phyloP scores from a whole-genome alignment of 306 rosid genomes.

The Prunus fruticosa region DNA sequence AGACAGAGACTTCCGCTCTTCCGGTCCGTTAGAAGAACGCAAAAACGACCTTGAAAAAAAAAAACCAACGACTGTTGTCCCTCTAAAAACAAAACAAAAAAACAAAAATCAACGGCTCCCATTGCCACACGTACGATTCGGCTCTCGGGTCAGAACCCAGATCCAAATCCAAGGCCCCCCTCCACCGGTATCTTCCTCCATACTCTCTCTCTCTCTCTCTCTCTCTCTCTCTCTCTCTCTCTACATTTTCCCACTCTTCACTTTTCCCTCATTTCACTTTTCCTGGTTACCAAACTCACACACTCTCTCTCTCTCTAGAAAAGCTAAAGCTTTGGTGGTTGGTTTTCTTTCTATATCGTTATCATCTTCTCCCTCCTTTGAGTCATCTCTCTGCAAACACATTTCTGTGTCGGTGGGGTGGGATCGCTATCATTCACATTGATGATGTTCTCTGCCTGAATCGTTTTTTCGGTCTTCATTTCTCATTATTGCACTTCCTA shows the following conservation, averaged over 20 bases:
- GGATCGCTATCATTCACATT: conserved; percentile 24
- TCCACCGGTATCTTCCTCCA: neutral
- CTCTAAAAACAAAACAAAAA: neutral
- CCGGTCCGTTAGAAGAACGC: conserved; percentile 35
- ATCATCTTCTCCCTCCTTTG: neutral
- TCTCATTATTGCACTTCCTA: neutral
- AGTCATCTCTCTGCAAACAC: neutral
- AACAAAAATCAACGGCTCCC: conserved; percentile 14
- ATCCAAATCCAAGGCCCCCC: neutral
- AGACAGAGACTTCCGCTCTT: conserved; percentile 26
- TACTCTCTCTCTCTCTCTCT: neutral
- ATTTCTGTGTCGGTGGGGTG: conserved; percentile 21
- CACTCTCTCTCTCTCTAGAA: neutral
- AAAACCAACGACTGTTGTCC: neutral
- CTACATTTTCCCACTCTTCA: conserved; percentile 14
- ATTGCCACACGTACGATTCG: neutral
- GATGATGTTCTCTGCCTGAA: neutral
- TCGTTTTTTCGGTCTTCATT: neutral
- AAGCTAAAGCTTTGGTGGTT: conserved; percentile 16
- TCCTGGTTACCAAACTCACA: conserved; percentile 43
- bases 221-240: neutral
- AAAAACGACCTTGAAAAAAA: conserved; percentile 33
- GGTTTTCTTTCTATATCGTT: conserved; percentile 4
- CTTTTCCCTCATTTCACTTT: conserved; percentile 49
- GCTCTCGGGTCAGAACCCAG: neutral